Evolutionary conservation across 1,284 basidiomycete species (phyloP).

Genomic region (Heterobasidion occidentale): DNA sequence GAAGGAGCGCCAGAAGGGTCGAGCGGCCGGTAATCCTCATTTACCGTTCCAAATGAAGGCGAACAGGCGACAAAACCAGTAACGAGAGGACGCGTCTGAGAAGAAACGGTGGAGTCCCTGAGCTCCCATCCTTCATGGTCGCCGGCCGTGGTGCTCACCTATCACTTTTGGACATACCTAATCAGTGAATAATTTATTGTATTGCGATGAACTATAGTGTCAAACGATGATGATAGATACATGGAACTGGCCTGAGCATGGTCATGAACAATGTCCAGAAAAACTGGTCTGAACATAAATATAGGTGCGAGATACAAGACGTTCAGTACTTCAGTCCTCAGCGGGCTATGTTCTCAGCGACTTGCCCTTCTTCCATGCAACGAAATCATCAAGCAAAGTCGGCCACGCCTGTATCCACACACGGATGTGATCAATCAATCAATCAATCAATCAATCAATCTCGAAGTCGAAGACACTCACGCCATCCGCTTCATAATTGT

Average conservation of each 20-base stretch:
- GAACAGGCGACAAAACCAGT: conserved; percentile 16
- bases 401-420: conserved; percentile 58
- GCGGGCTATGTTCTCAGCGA: neutral
- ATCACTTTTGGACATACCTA: neutral
- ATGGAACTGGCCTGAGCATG: neutral
- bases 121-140: neutral
- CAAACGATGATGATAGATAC: neutral
- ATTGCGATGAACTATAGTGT: neutral
- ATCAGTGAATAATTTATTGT: neutral
- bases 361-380: conserved; percentile 46
- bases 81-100: neutral
- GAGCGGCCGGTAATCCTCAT: neutral
- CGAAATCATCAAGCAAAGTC: conserved; percentile 69
- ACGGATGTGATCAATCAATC: conserved; percentile 6
- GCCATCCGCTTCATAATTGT: conserved; percentile 64
- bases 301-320: neutral
- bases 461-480: conserved; percentile 30
- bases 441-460: neutral
- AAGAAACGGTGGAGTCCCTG: neutral
- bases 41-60: neutral
- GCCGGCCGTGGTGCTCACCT: neutral
- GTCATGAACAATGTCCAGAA: neutral
- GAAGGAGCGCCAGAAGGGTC: neutral
- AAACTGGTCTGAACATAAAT: neutral
- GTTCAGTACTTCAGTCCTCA: neutral